Evolutionary conservation across 768 basidiomycete species (phyloP).

Genomic region (Psilocybe cyanescens): DNA sequence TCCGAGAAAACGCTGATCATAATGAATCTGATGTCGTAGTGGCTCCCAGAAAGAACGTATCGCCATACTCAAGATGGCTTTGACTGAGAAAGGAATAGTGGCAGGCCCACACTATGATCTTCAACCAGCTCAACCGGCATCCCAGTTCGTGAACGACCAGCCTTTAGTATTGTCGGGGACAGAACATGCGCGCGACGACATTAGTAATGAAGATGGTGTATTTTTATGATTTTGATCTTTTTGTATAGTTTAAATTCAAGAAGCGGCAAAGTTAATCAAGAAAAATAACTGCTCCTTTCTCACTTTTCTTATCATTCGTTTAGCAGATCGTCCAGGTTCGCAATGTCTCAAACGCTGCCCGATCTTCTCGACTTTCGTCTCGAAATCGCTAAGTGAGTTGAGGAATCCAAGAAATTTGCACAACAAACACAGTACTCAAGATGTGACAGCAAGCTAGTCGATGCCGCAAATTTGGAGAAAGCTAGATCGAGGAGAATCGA

Average conservation of each 20-base stretch:
- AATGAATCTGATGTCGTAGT: slow-evolving; percentile 36
- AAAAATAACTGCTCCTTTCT: background rate
- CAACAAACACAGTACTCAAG: too few species aligned
- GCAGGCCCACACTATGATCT: slow-evolving; percentile 53
- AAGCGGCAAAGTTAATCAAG: background rate
- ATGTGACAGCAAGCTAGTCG: too few species aligned
- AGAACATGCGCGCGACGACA: background rate
- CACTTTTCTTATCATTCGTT: background rate
- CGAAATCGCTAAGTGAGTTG: too few species aligned
- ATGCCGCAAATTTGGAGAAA: too few species aligned
- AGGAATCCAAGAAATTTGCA: too few species aligned
- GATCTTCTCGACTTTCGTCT: too few species aligned
- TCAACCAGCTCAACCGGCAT: background rate
- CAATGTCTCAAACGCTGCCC: too few species aligned
- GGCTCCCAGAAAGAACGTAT: slow-evolving; percentile 82
- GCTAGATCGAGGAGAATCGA: too few species aligned
- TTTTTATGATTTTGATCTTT: background rate
- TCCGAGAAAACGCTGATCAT: background rate
- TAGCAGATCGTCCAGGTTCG: too few species aligned
- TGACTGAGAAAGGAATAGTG: slow-evolving; percentile 62
- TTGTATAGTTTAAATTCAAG: background rate
- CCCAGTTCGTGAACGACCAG: background rate
- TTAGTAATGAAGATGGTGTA: background rate
- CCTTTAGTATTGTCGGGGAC: background rate
- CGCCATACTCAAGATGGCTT: slow-evolving; percentile 65